A percentile compares a stretch with the other conserved stretches of the same genome.
phyloP scores from a whole-genome alignment of 1,139 yeast species.

The Lodderomyces beijingensis region DNA sequence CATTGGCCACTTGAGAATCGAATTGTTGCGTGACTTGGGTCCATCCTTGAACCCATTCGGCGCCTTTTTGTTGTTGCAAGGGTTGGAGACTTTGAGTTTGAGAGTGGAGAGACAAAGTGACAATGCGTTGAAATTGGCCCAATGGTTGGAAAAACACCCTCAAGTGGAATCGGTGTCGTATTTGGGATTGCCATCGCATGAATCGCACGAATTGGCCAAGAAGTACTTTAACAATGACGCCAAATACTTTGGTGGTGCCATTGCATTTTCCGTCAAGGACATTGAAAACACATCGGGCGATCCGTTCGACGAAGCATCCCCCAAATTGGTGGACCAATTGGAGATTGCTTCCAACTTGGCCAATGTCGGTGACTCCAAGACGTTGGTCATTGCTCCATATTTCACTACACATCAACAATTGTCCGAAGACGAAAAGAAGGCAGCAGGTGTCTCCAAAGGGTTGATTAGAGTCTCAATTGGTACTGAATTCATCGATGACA shows the following conservation, averaged over 20 bases:
- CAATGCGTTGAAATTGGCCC: slow-evolving; percentile 80
- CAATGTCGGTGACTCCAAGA: slow-evolving; percentile 94
- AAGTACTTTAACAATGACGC: slow-evolving; percentile 63
- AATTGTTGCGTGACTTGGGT: slow-evolving; percentile 87
- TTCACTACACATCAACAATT: slow-evolving; percentile 95
- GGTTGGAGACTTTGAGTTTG: slow-evolving; percentile 88
- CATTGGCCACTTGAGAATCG: slow-evolving; percentile 78
- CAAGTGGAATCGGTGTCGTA: slow-evolving; percentile 86
- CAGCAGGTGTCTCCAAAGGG: slow-evolving; percentile 84
- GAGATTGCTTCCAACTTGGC: slow-evolving; percentile 89
- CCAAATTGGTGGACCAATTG: slow-evolving; percentile 75
- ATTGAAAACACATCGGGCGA: slow-evolving; percentile 43
- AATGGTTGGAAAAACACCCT: slow-evolving; percentile 66
- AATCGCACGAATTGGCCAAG: slow-evolving; percentile 75
- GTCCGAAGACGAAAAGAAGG: slow-evolving; percentile 69
- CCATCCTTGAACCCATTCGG: slow-evolving; percentile 87
- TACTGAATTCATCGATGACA: slow-evolving; percentile 84
- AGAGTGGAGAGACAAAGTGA: slow-evolving; percentile 89
- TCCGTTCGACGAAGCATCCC: slow-evolving; percentile 71
- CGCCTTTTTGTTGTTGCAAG: slow-evolving; percentile 80
- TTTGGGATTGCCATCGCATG: slow-evolving; percentile 83
- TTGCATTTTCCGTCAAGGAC: slow-evolving; percentile 84
- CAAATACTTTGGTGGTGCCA: slow-evolving; percentile 73
- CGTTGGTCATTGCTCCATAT: slow-evolving; percentile 92
- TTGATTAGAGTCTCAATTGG: slow-evolving; percentile 87